Evolutionary conservation across 164 flowering plant genomes (phyloP).

Genomic region (Warburgia ugandensis): DNA sequence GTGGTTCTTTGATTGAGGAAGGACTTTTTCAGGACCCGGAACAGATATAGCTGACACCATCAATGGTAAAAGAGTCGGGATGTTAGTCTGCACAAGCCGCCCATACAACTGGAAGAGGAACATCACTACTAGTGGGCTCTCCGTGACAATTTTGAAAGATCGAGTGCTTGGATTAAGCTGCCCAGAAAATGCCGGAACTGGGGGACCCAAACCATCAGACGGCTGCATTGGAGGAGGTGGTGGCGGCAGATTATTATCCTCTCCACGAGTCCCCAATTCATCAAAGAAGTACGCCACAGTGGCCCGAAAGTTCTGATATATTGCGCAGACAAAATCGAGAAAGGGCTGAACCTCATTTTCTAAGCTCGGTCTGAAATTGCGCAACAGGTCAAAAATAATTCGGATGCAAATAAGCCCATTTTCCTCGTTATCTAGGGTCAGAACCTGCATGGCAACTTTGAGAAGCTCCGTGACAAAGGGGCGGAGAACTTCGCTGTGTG

Average conservation of each 20-base stretch:
- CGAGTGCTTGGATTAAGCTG: slow-evolving; percentile 87
- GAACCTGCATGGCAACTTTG: slow-evolving; percentile 92
- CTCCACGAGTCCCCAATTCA: slow-evolving; percentile 16
- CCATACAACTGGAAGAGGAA: slow-evolving; percentile 83
- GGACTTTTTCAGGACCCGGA: slow-evolving; percentile 88
- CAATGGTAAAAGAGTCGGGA: slow-evolving; percentile 79
- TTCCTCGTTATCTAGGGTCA: slow-evolving; percentile 88
- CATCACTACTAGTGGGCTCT: slow-evolving; percentile 97
- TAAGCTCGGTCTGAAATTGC: slow-evolving; percentile 77
- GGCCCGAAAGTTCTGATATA: slow-evolving; percentile 73
- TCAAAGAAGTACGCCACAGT: slow-evolving; percentile 90
- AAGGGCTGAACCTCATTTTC: slow-evolving; percentile 93
- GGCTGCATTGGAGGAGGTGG: too few species aligned
- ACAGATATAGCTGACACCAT: slow-evolving; percentile 96
- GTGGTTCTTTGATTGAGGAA: slow-evolving; percentile 66
- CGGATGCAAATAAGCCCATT: slow-evolving; percentile 88
- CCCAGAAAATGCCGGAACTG: too few species aligned
- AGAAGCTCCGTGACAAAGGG: slow-evolving; percentile 94
- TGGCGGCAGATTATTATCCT: too few species aligned
- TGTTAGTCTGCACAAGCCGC: slow-evolving; percentile 87
- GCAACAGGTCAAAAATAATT: slow-evolving; percentile 79
- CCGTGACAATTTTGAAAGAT: slow-evolving; percentile 90
- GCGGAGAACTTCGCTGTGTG: slow-evolving; percentile 89
- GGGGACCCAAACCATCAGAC: too few species aligned
- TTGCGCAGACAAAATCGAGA: slow-evolving; percentile 88